Evolutionary conservation across 2,329 filamentous ascomycete species (phyloP).

Genomic region (Teratosphaeria viscida): DNA sequence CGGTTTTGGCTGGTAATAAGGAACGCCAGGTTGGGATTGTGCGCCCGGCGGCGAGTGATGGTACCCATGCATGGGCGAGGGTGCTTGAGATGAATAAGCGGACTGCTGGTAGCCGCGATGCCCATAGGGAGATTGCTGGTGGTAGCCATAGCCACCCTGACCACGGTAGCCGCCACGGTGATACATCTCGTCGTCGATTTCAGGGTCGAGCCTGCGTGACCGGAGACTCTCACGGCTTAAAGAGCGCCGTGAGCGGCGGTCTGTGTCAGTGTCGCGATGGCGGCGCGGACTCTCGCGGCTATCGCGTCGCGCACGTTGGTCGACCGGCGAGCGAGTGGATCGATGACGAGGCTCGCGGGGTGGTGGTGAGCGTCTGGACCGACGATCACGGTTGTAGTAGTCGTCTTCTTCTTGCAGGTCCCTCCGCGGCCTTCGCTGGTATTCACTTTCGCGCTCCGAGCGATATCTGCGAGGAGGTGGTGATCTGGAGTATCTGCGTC

Average conservation of each 20-base stretch:
- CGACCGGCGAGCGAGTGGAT: slow-evolving; percentile 12
- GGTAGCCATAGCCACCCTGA: slow-evolving; percentile 33
- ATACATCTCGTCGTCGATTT: slow-evolving; percentile 21
- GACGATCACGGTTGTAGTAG: slow-evolving; percentile 2
- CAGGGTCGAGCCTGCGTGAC: slow-evolving; percentile 7
- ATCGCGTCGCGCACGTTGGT: slow-evolving; percentile 1
- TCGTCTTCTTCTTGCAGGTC: slow-evolving; percentile 3
- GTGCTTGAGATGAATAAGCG: slow-evolving; percentile 16
- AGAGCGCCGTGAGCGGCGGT: slow-evolving; percentile 8
- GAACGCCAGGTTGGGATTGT: slow-evolving; percentile 13
- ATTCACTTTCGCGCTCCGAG: background rate
- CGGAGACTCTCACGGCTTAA: slow-evolving; percentile 16
- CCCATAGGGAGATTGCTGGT: slow-evolving; percentile 50
- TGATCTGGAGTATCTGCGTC: slow-evolving; percentile 2
- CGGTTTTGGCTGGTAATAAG: slow-evolving; percentile 22
- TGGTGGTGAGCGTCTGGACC: slow-evolving; percentile 4
- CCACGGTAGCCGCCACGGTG: slow-evolving; percentile 20
- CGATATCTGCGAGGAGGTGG: slow-evolving; percentile 1
- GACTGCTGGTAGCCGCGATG: slow-evolving; percentile 45
- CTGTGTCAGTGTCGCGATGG: slow-evolving; percentile 1
- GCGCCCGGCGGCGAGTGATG: slow-evolving; percentile 44
- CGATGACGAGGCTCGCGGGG: slow-evolving; percentile 3
- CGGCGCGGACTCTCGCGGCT: slow-evolving; percentile 11
- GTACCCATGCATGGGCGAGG: slow-evolving; percentile 44
- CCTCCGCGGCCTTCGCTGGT: background rate